Percentiles rank a stretch among this genome's conserved stretches.
These are phyloP conservation scores for Thozetella sp. DNA, from an alignment of 495 filamentous ascomycete species.

Conservation along the genomic window DNA sequence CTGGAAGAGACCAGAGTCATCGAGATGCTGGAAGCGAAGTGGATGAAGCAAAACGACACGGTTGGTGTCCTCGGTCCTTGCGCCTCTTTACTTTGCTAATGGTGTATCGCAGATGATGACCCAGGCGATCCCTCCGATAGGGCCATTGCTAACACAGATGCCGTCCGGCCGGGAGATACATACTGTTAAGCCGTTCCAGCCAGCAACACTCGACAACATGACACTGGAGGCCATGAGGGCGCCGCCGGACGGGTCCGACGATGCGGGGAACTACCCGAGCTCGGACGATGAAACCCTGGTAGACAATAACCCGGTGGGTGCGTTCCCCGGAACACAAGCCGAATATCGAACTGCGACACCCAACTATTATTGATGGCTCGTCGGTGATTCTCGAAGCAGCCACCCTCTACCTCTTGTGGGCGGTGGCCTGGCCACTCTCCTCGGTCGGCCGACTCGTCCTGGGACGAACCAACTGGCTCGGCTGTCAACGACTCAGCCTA, in stretches of 20 bases:
- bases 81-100: not conserved
- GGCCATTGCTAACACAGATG: slow-evolving; percentile 70
- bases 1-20: slow-evolving; percentile 85
- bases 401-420: too few species aligned
- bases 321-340: slow-evolving; percentile 35
- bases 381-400: too few species aligned
- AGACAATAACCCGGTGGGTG: slow-evolving; percentile 24
- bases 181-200: slow-evolving; percentile 59
- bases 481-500: too few species aligned
- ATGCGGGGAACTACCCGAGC: slow-evolving; percentile 40
- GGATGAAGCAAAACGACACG: slow-evolving; percentile 91
- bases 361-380: slow-evolving; percentile 31
- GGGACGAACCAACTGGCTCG: too few species aligned
- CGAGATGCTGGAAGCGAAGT: slow-evolving; percentile 85
- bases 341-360: slow-evolving; percentile 35
- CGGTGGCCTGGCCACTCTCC: too few species aligned
- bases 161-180: slow-evolving; percentile 90
- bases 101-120: slow-evolving; percentile 65
- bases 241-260: slow-evolving; percentile 51
- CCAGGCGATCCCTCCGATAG: slow-evolving; percentile 71
- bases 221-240: slow-evolving; percentile 53
- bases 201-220: slow-evolving; percentile 57
- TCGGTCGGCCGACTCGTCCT: too few species aligned
- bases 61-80: slow-evolving; percentile 49
- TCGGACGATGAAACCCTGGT: slow-evolving; percentile 44